These are phyloP conservation scores for Nakazawaea ambrosiae DNA, from an alignment of 805 yeast species.

Conservation along the genomic window DNA sequence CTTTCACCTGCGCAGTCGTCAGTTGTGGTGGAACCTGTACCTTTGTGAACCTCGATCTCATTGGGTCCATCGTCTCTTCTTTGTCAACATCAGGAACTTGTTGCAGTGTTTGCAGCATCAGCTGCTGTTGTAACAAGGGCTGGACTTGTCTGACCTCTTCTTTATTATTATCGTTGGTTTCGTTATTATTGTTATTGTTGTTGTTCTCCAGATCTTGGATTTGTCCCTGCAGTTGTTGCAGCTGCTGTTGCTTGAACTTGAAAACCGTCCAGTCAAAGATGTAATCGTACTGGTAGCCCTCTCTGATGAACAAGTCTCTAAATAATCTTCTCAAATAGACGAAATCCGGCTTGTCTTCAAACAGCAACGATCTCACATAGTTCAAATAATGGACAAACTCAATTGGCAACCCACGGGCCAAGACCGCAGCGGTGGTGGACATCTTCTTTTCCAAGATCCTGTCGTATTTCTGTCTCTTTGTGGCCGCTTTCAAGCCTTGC, in stretches of 20 bases:
- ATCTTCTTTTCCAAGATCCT: slow-evolving; percentile 92
- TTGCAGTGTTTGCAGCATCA: slow-evolving; percentile 10
- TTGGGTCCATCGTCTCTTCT: not conserved
- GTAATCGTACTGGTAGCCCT: slow-evolving; percentile 87
- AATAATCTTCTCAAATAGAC: slow-evolving; percentile 79
- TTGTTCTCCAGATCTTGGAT: slow-evolving; percentile 17
- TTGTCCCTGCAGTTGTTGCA: slow-evolving; percentile 35
- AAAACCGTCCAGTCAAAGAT: slow-evolving; percentile 95
- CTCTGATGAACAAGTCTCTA: slow-evolving; percentile 81
- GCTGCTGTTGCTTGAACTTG: slow-evolving; percentile 60
- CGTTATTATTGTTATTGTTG: slow-evolving; percentile 15
- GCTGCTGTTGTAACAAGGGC: slow-evolving; percentile 9
- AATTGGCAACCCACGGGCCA: slow-evolving; percentile 86
- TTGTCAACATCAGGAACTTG: slow-evolving; percentile 6
- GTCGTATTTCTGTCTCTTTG: slow-evolving; percentile 95
- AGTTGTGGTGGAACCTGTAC: not conserved
- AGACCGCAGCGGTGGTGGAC: slow-evolving; percentile 77
- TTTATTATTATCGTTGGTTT: slow-evolving; percentile 9
- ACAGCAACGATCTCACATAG: slow-evolving; percentile 83
- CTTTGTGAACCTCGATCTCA: not conserved
- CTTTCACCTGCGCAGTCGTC: slow-evolving; percentile 5
- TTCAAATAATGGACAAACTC: slow-evolving; percentile 85
- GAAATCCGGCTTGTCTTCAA: slow-evolving; percentile 96
- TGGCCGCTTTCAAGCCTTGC: slow-evolving; percentile 97
- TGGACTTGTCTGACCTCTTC: slow-evolving; percentile 11